phyloP scores from a whole-genome alignment of 331 rosid genomes.

The Acacia concinna region DNA sequence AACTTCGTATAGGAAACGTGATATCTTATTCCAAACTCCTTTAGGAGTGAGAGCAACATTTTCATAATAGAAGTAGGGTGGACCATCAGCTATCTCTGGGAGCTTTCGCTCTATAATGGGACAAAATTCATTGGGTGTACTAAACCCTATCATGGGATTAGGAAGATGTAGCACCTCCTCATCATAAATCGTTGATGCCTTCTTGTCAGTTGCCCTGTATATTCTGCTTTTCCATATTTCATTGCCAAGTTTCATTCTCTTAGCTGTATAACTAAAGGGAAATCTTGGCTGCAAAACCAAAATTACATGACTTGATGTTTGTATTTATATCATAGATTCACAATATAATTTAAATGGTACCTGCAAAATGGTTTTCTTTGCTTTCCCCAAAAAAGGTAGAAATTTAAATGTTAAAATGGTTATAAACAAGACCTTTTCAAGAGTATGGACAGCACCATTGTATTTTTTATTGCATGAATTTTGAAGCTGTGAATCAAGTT shows the following conservation, averaged over 20 bases:
- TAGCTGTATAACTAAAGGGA: background rate
- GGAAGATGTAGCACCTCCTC: constrained; percentile 16
- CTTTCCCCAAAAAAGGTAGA: background rate
- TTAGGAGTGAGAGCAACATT: background rate
- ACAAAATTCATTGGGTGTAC: background rate
- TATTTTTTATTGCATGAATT: background rate
- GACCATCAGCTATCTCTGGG: background rate
- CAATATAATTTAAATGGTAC: background rate
- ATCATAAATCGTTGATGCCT: constrained; percentile 32
- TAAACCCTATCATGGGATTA: background rate
- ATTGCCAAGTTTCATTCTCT: constrained; percentile 29
- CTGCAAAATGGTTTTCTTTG: too few relatives aligned
- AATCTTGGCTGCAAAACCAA: background rate
- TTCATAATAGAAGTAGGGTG: background rate
- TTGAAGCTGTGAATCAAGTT: background rate
- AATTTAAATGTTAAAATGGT: background rate
- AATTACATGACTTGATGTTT: background rate
- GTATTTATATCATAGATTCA: background rate
- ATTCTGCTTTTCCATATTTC: constrained; percentile 2
- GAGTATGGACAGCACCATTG: background rate
- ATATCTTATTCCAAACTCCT: background rate
- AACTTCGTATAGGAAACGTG: background rate
- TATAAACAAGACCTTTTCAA: background rate
- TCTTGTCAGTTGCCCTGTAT: background rate
- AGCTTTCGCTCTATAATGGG: background rate